Percentiles rank a stretch among this genome's conserved stretches.
Conservation (phyloP, 345 rosid genomes). For the Toxicodendron radicans region DNA sequence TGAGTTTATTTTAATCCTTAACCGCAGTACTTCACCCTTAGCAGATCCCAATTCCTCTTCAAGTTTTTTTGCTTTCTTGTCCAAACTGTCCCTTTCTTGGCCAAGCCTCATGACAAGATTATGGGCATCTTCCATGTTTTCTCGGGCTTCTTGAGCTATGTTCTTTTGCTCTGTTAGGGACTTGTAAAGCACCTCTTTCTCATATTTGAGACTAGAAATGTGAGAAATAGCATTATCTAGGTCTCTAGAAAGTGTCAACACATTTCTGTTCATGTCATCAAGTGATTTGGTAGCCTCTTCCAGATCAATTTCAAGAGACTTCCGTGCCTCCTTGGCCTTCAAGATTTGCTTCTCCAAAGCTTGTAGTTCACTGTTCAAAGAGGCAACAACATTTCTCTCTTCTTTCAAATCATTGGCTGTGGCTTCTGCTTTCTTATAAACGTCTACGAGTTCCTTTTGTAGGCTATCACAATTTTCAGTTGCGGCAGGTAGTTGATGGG, state of each 20-base stretch:
- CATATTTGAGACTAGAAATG: conserved; percentile 68
- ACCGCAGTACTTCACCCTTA: conserved; percentile 80
- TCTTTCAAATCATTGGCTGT: conserved; percentile 53
- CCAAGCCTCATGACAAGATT: conserved; percentile 77
- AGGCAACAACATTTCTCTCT: conserved; percentile 48
- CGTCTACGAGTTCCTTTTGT: conserved; percentile 60
- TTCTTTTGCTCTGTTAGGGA: conserved; percentile 68
- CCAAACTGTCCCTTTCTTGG: conserved; percentile 72
- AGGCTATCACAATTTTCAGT: conserved; percentile 52
- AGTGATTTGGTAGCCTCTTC: conserved; percentile 91
- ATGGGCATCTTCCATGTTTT: conserved; percentile 93
- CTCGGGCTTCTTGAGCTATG: conserved; percentile 57
- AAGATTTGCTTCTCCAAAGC: conserved; percentile 63
- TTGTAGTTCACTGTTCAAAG: conserved; percentile 56
- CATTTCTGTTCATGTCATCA: conserved; percentile 75
- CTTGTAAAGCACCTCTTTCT: conserved; percentile 71
- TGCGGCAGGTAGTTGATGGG: conserved; percentile 45
- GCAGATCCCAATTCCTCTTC: conserved; percentile 75
- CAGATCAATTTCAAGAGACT: conserved; percentile 68
- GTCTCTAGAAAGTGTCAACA: conserved; percentile 56
- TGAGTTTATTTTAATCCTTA: conserved; percentile 63
- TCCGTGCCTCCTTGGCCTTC: conserved; percentile 63
- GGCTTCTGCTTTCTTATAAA: conserved; percentile 57
- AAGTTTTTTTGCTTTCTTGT: conserved; percentile 70
- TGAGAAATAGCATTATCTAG: conserved; percentile 59